Conservation (phyloP, 2,329 filamentous ascomycete species). For the Dactylonectria estremocensis region DNA sequence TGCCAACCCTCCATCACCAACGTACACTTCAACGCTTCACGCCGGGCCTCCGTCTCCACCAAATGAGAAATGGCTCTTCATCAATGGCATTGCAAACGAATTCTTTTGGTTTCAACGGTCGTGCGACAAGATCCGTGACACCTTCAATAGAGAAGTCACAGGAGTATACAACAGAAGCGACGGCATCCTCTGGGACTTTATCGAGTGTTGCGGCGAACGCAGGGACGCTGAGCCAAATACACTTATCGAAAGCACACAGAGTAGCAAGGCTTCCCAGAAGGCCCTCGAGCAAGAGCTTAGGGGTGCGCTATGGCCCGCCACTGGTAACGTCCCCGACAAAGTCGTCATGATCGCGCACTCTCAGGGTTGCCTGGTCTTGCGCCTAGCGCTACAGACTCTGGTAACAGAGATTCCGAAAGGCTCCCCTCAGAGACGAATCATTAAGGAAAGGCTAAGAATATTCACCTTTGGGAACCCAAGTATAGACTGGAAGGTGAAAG, state of each 20-base stretch:
- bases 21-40: no score
- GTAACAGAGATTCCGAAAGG: not conserved
- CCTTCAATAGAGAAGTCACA: not conserved
- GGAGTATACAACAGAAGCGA: constrained; percentile 5
- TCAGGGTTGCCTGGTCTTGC: constrained; percentile 3
- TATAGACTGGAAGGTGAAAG: not conserved
- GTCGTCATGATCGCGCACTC: constrained; percentile 5
- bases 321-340: not conserved
- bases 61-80: no score
- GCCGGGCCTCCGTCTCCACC: no score
- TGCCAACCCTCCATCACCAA: no score
- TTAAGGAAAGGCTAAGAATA: not conserved
- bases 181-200: constrained; percentile 3
- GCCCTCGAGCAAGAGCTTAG: not conserved
- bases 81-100: no score
- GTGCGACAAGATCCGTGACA: not conserved
- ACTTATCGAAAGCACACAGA: constrained; percentile 5
- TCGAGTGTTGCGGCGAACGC: not conserved
- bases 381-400: not conserved
- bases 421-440: not conserved
- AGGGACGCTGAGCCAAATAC: not conserved
- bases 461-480: constrained; percentile 4
- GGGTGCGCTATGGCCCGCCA: no score
- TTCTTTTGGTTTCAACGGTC: no score
- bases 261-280: not conserved